Evolutionary conservation across 805 yeast genomes (phyloP).

Genomic region (Dipodascopsis tothii): DNA sequence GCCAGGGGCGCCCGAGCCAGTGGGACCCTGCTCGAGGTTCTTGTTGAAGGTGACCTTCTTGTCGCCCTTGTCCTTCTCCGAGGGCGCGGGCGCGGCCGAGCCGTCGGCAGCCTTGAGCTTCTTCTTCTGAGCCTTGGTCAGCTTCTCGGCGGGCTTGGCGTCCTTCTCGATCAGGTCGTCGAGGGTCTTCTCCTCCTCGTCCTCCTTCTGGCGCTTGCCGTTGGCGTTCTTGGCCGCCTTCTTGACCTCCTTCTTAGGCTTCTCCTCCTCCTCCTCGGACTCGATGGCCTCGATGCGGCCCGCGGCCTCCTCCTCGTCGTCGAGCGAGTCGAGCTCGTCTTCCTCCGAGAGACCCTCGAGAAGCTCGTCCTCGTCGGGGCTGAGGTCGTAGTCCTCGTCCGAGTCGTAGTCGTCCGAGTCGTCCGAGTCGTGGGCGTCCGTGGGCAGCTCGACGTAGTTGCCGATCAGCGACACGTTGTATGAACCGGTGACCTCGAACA

Average conservation of each 20-base stretch:
- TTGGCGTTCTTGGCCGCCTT: slow-evolving; percentile 15
- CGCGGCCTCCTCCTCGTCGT: slow-evolving; percentile 31
- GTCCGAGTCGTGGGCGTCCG: slow-evolving; percentile 45
- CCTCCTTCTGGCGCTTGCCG: slow-evolving; percentile 24
- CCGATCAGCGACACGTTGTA: slow-evolving; percentile 89
- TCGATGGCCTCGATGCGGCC: slow-evolving; percentile 36
- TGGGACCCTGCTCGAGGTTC: slow-evolving; percentile 91
- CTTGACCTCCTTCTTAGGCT: slow-evolving; percentile 30
- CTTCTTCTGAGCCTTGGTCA: slow-evolving; percentile 24
- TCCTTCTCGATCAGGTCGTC: slow-evolving; percentile 23
- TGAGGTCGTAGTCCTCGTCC: slow-evolving; percentile 30
- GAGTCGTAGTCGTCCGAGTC: slow-evolving; percentile 29
- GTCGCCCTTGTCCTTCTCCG: slow-evolving; percentile 40
- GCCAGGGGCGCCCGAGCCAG: slow-evolving; percentile 35
- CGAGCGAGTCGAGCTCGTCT: slow-evolving; percentile 39
- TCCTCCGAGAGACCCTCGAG: slow-evolving; percentile 24
- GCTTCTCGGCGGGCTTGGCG: slow-evolving; percentile 6
- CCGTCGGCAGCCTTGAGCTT: slow-evolving; percentile 22
- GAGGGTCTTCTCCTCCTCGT: slow-evolving; percentile 10
- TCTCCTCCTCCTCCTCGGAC: slow-evolving; percentile 30
- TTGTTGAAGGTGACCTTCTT: slow-evolving; percentile 83
- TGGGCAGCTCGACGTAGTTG: slow-evolving; percentile 94
- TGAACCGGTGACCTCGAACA: slow-evolving; percentile 92
- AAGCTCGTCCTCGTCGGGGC: slow-evolving; percentile 28
- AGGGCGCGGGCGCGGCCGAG: slow-evolving; percentile 18